Conservation (phyloP, 208 protist species). For the Leishmania martiniquensis region DNA sequence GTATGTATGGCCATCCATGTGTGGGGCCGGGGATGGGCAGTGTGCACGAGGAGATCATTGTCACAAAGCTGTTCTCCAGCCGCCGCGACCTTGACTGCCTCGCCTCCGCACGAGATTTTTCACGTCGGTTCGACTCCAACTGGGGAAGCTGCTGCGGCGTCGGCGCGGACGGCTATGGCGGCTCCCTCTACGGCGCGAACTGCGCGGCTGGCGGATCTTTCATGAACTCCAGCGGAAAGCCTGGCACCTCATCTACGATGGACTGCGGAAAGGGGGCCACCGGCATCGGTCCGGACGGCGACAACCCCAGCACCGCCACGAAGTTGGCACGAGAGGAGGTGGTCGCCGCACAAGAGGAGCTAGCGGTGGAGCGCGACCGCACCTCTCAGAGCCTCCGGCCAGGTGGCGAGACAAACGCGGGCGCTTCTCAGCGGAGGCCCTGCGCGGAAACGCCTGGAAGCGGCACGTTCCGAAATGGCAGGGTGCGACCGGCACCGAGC, state of each 20-base stretch:
- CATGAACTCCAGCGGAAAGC: constrained; percentile 17
- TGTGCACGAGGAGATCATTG: constrained; percentile 47
- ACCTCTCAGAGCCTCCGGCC: background rate
- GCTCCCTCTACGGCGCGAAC: constrained; percentile 25
- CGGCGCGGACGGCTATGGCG: constrained; percentile 24
- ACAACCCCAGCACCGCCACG: background rate
- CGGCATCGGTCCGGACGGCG: constrained; percentile 24
- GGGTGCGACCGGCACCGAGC: background rate
- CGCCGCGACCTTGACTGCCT: constrained; percentile 59
- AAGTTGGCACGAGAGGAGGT: background rate
- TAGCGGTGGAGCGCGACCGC: background rate
- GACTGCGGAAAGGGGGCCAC: constrained; percentile 12
- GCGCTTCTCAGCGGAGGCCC: background rate
- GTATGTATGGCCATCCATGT: constrained; percentile 35
- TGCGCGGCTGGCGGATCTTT: constrained; percentile 14
- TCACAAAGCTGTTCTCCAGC: constrained; percentile 76
- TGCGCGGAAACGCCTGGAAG: background rate
- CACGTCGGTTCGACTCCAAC: constrained; percentile 54
- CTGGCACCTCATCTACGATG: background rate
- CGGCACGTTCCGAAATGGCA: background rate
- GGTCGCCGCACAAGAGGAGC: background rate
- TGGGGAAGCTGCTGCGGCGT: constrained; percentile 38
- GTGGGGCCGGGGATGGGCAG: constrained; percentile 31
- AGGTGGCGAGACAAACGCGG: background rate
- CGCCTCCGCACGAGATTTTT: constrained; percentile 50